A percentile compares a stretch with the other conserved stretches of the same genome.
These are phyloP conservation scores for Cercospora zeina DNA, from an alignment of 2,329 filamentous ascomycete species.

Conservation along the genomic window DNA sequence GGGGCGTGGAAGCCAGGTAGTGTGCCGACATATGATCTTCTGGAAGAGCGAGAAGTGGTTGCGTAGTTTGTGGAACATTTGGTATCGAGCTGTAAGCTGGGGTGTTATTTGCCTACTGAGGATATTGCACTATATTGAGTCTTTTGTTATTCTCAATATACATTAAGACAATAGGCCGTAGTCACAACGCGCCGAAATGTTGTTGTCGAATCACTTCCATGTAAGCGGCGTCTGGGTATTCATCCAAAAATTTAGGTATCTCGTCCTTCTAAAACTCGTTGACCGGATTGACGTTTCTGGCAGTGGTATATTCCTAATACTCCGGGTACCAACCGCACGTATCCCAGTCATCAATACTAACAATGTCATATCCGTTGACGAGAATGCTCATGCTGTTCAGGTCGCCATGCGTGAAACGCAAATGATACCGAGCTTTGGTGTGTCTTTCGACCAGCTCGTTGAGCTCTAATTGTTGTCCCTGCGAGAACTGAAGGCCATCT, in stretches of 20 bases:
- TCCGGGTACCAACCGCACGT: conserved; percentile 51
- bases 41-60: conserved; percentile 16
- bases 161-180: neutral
- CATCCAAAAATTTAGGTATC: neutral
- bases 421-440: neutral
- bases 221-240: conserved; percentile 1
- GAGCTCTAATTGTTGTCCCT: conserved; percentile 29
- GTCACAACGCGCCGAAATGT: conserved; percentile 3
- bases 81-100: too few relatives aligned
- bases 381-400: conserved; percentile 45
- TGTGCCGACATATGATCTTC: conserved; percentile 37
- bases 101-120: too few relatives aligned
- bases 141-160: neutral
- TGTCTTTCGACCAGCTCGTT: conserved; percentile 38
- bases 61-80: neutral
- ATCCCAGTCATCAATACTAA: conserved; percentile 53
- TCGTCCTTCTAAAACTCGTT: neutral
- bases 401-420: conserved; percentile 19
- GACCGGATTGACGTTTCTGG: conserved; percentile 33
- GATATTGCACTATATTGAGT: neutral
- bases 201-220: conserved; percentile 1
- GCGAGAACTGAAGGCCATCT: conserved; percentile 13
- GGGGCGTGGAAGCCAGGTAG: conserved; percentile 28
- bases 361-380: conserved; percentile 44
- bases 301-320: conserved; percentile 46